Percentiles rank a stretch among this genome's conserved stretches.
phyloP scores from a whole-genome alignment of 371 early-diverging fungal species.

The Mucor piriformis region DNA sequence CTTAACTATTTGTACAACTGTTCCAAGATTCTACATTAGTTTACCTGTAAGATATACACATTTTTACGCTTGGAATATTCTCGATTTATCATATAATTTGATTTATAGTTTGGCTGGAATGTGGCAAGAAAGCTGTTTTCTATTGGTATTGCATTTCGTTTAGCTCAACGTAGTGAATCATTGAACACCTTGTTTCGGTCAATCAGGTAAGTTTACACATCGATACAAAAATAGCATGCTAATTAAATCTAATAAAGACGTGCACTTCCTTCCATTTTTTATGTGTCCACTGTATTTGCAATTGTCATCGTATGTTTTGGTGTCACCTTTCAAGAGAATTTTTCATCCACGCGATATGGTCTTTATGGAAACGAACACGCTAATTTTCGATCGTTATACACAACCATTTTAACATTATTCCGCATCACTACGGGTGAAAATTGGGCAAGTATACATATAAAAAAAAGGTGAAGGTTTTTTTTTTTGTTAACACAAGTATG shows the following conservation, averaged over 20 bases:
- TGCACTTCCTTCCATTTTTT: constrained; percentile 48
- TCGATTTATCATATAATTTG: too few species aligned
- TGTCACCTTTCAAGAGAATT: constrained; percentile 52
- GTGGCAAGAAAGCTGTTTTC: constrained; percentile 30
- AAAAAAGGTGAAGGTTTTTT: neutral
- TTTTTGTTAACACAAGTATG: too few species aligned
- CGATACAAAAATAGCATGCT: too few species aligned
- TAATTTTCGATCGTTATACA: constrained; percentile 49
- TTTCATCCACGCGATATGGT: constrained; percentile 52
- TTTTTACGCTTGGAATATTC: too few species aligned
- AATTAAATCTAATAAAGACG: constrained; percentile 27
- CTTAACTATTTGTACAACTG: constrained; percentile 28
- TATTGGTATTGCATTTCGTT: constrained; percentile 52
- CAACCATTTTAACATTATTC: constrained; percentile 47
- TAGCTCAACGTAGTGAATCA: constrained; percentile 53
- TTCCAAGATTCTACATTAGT: constrained; percentile 29
- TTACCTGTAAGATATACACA: constrained; percentile 25
- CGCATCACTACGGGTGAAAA: constrained; percentile 63
- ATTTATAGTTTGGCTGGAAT: constrained; percentile 12
- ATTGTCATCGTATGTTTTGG: constrained; percentile 53
- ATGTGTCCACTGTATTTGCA: constrained; percentile 48
- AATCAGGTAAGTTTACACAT: constrained; percentile 49
- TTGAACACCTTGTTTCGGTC: constrained; percentile 53
- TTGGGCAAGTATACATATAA: constrained; percentile 56
- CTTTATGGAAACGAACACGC: constrained; percentile 51